Evolutionary conservation across 768 basidiomycete species (phyloP).

Genomic region (Boletus coccyginus): DNA sequence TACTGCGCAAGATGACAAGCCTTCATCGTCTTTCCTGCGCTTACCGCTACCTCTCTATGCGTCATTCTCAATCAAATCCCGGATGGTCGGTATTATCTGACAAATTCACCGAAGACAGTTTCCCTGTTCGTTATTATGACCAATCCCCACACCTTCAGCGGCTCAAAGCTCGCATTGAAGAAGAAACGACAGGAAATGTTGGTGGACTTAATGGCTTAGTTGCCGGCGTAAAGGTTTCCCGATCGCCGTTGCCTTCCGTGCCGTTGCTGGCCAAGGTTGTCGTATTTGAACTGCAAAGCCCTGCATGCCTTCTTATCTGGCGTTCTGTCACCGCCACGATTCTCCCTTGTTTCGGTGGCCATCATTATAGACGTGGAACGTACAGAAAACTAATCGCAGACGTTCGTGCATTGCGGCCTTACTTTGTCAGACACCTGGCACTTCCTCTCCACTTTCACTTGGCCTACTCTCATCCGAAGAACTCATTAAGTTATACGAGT

Average conservation of each 20-base stretch:
- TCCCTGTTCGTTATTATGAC: constrained; percentile 36
- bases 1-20: constrained; percentile 26
- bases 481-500: no score
- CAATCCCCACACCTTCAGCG: constrained; percentile 18
- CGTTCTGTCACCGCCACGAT: constrained; percentile 28
- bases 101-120: constrained; percentile 14
- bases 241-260: constrained; percentile 43
- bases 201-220: not conserved
- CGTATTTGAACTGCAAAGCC: constrained; percentile 41
- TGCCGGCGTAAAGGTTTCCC: no score
- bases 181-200: constrained; percentile 13
- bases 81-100: constrained; percentile 33
- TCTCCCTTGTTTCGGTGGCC: no score
- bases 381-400: no score
- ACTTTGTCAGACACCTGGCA: no score
- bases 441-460: no score
- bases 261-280: constrained; percentile 18
- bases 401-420: no score
- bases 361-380: no score
- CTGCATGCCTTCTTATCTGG: constrained; percentile 37
- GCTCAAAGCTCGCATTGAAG: constrained; percentile 29
- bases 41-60: constrained; percentile 29
- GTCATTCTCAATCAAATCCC: constrained; percentile 19
- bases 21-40: constrained; percentile 28
- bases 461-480: no score